Evolutionary conservation across 495 filamentous ascomycete genomes (phyloP).

Genomic region (Extremus antarcticus): DNA sequence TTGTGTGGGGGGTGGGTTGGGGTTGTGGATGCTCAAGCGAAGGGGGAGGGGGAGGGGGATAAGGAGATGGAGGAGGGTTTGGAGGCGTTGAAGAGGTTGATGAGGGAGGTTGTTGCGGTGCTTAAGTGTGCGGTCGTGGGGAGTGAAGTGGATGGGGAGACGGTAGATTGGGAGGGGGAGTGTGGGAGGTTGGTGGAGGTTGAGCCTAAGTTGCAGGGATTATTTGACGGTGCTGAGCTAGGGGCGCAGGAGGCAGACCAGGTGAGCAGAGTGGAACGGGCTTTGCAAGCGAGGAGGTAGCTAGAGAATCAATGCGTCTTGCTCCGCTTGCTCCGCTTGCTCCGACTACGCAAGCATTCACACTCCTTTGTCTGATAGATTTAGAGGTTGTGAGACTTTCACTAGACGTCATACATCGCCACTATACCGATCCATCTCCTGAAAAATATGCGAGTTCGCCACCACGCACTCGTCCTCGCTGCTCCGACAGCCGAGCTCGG

Average conservation of each 20-base stretch:
- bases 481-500: conserved; percentile 34
- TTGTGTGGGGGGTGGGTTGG: conserved; percentile 58
- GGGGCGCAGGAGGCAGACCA: too few relatives aligned
- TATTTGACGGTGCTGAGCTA: conserved; percentile 2
- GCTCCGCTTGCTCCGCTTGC: too few relatives aligned
- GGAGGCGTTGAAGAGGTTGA: conserved; percentile 29
- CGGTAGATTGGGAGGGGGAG: conserved; percentile 14
- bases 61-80: conserved; percentile 38
- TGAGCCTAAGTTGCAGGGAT: conserved; percentile 11
- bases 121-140: background rate
- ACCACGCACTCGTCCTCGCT: conserved; percentile 31
- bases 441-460: conserved; percentile 34
- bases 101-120: conserved; percentile 15
- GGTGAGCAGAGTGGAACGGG: too few relatives aligned
- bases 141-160: background rate
- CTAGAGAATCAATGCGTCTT: too few relatives aligned
- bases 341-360: too few relatives aligned
- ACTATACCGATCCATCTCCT: conserved; percentile 34
- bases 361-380: too few relatives aligned
- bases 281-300: too few relatives aligned
- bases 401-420: too few relatives aligned
- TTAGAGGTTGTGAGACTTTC: too few relatives aligned
- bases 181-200: conserved; percentile 9
- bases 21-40: conserved; percentile 40
- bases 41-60: conserved; percentile 29